phyloP scores from a whole-genome alignment of 176 grass and related monocot genomes.

The Oryza nivara region DNA sequence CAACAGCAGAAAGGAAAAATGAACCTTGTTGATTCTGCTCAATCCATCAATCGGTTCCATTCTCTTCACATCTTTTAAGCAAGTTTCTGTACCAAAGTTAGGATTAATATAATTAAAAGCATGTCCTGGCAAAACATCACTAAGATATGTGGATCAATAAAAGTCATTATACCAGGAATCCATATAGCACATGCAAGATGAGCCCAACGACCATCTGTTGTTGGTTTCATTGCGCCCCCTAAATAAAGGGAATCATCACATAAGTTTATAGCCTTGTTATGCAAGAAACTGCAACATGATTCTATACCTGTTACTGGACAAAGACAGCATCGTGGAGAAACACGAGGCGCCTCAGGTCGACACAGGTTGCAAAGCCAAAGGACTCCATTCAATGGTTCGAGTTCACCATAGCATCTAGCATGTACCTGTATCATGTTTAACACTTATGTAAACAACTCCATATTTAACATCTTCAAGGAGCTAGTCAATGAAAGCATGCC shows the following conservation, averaged over 20 bases:
- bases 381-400: slow-evolving; percentile 79
- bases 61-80: slow-evolving; percentile 92
- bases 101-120: slow-evolving; percentile 43
- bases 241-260: slow-evolving; percentile 32
- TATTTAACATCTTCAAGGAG: slow-evolving; percentile 30
- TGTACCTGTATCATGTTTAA: slow-evolving; percentile 74
- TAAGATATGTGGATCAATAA: slow-evolving; percentile 5
- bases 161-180: slow-evolving; percentile 85
- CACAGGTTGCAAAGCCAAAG: slow-evolving; percentile 99
- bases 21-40: slow-evolving; percentile 95
- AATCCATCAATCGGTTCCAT: slow-evolving; percentile 99
- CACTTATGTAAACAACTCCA: slow-evolving; percentile 27
- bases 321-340: slow-evolving; percentile 87
- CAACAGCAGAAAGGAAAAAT: slow-evolving; percentile 18
- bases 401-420: slow-evolving; percentile 97
- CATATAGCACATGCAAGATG: slow-evolving; percentile 97
- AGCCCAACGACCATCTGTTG: slow-evolving; percentile 96
- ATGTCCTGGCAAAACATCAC: slow-evolving; percentile 24
- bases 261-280: slow-evolving; percentile 44
- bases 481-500: slow-evolving; percentile 36
- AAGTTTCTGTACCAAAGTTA: slow-evolving; percentile 73
- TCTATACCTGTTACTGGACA: slow-evolving; percentile 89
- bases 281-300: slow-evolving; percentile 13
- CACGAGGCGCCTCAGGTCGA: slow-evolving; percentile 79
- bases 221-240: slow-evolving; percentile 99